A percentile compares a stretch with the other conserved stretches of the same genome.
These are phyloP conservation scores for Acer saccharum DNA, from an alignment of 345 rosid species.

Conservation along the genomic window DNA sequence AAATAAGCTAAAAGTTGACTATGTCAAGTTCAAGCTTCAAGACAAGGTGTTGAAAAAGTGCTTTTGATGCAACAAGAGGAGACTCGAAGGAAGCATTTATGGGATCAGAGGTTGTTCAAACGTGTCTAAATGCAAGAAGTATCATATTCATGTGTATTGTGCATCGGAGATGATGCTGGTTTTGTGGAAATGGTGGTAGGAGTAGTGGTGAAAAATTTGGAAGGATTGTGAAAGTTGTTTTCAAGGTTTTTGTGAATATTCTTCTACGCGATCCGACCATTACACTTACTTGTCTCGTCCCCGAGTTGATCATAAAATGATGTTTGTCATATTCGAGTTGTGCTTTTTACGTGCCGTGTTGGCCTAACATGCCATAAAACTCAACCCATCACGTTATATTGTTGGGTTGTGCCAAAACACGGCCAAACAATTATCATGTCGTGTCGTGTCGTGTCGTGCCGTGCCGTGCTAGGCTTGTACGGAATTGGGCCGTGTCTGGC, in stretches of 20 bases:
- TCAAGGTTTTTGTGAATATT: background rate
- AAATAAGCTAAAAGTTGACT: background rate
- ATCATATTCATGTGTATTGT: constrained; percentile 18
- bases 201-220: background rate
- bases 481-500: too few relatives aligned
- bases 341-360: too few relatives aligned
- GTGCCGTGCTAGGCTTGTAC: too few relatives aligned
- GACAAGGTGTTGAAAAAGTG: constrained; percentile 6
- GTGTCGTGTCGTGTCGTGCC: too few relatives aligned
- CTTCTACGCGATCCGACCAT: constrained; percentile 14
- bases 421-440: too few relatives aligned
- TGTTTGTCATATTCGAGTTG: too few relatives aligned
- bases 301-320: background rate
- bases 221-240: constrained; percentile 6
- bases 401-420: too few relatives aligned
- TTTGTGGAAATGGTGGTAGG: background rate
- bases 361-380: too few relatives aligned
- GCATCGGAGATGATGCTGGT: background rate
- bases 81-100: background rate
- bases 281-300: background rate
- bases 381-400: too few relatives aligned
- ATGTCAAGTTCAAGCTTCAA: background rate
- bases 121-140: background rate
- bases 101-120: constrained; percentile 14
- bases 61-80: constrained; percentile 4